These are phyloP conservation scores for Blastobotrys arbuscula DNA, from an alignment of 1,139 yeast genomes.

Conservation along the genomic window DNA sequence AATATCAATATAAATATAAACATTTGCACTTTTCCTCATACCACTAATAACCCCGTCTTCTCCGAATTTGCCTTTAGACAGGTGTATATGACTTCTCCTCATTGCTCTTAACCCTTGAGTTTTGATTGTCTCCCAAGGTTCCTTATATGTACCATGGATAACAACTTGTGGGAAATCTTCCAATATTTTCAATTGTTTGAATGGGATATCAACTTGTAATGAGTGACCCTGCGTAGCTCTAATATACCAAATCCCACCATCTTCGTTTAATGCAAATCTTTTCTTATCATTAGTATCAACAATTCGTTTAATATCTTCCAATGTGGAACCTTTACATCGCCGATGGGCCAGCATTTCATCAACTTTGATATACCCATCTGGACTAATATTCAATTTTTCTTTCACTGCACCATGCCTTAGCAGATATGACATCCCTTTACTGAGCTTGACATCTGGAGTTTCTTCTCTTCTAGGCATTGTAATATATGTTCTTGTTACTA, in stretches of 20 bases:
- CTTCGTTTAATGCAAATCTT: constrained; percentile 33
- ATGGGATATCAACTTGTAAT: constrained; percentile 43
- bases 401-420: constrained; percentile 81
- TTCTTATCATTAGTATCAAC: constrained; percentile 65
- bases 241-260: constrained; percentile 36
- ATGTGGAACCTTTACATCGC: constrained; percentile 49
- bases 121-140: constrained; percentile 46
- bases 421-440: constrained; percentile 69
- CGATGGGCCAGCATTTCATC: constrained; percentile 50
- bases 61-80: constrained; percentile 46
- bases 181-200: constrained; percentile 28
- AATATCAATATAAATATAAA: constrained; percentile 59
- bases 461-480: constrained; percentile 15
- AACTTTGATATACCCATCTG: constrained; percentile 59
- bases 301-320: constrained; percentile 53
- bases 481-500: too few species aligned
- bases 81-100: constrained; percentile 81
- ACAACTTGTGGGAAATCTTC: constrained; percentile 38
- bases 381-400: constrained; percentile 59
- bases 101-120: constrained; percentile 59
- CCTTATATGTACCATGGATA: constrained; percentile 75
- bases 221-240: constrained; percentile 96
- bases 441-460: constrained; percentile 41
- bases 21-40: constrained; percentile 54
- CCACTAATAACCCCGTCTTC: constrained; percentile 58